Percentiles rank a stretch among this genome's conserved stretches.
phyloP scores from a whole-genome alignment of 352 stramenopile genomes.

The Aphanomyces astaci region DNA sequence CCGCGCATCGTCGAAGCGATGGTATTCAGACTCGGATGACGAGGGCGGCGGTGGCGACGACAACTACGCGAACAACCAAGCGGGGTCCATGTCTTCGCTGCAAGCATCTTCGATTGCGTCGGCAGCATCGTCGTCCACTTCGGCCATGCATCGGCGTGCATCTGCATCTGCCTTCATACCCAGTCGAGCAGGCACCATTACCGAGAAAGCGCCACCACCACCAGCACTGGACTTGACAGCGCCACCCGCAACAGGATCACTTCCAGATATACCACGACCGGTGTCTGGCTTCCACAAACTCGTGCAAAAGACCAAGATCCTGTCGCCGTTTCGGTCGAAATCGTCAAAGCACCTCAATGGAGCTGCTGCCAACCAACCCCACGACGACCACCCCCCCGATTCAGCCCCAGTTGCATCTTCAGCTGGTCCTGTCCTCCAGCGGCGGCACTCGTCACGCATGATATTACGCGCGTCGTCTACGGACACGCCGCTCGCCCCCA shows the following conservation, averaged over 20 bases:
- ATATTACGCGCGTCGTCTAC: conserved; percentile 1
- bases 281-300: conserved; percentile 57
- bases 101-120: background rate
- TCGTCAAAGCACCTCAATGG: conserved; percentile 28
- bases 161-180: background rate
- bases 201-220: conserved; percentile 12
- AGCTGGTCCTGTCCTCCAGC: background rate
- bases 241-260: no score
- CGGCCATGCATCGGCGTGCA: background rate
- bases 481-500: conserved; percentile 1
- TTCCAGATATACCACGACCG: conserved; percentile 16
- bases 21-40: conserved; percentile 22
- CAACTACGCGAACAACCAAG: background rate
- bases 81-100: background rate
- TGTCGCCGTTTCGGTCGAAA: conserved; percentile 50
- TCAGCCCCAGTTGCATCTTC: background rate
- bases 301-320: conserved; percentile 47
- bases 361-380: background rate
- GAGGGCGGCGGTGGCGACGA: background rate
- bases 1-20: conserved; percentile 15
- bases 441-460: conserved; percentile 23
- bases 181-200: background rate
- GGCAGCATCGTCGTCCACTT: background rate
- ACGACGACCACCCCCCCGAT: background rate
- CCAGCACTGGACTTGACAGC: background rate